Percentiles rank a stretch among this genome's conserved stretches.
phyloP scores from a whole-genome alignment of 805 yeast genomes.

The Wilhelminamyces savonicus region DNA sequence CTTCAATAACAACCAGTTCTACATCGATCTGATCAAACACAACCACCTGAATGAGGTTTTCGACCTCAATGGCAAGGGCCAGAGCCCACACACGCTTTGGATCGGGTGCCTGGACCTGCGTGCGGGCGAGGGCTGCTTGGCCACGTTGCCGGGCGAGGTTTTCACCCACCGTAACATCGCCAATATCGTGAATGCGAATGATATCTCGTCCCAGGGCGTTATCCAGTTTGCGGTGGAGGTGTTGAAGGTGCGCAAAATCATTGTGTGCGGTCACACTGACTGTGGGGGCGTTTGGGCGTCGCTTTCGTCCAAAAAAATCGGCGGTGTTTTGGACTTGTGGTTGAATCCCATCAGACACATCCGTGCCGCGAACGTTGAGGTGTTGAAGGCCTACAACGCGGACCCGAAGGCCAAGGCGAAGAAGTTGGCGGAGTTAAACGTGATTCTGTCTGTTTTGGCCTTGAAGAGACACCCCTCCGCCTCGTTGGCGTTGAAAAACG shows the following conservation, averaged over 20 bases:
- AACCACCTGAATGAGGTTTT: constrained; percentile 50
- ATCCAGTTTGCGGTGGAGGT: constrained; percentile 85
- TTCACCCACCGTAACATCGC: constrained; percentile 88
- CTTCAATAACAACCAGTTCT: constrained; percentile 40
- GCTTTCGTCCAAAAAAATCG: constrained; percentile 54
- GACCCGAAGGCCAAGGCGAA: constrained; percentile 52
- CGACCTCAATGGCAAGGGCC: constrained; percentile 70
- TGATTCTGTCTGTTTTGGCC: constrained; percentile 63
- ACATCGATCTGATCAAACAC: constrained; percentile 40
- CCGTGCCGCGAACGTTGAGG: constrained; percentile 50
- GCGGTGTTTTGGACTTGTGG: constrained; percentile 71
- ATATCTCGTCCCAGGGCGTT: constrained; percentile 68
- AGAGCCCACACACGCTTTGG: constrained; percentile 90
- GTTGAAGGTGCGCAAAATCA: constrained; percentile 69
- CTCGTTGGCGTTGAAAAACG: constrained; percentile 52
- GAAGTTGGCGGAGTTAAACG: constrained; percentile 69
- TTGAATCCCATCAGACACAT: constrained; percentile 62
- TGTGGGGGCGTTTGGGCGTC: constrained; percentile 93
- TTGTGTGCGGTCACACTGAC: constrained; percentile 91
- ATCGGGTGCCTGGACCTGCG: constrained; percentile 93
- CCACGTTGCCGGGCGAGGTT: constrained; percentile 85
- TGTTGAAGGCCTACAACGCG: constrained; percentile 39
- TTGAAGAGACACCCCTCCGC: constrained; percentile 64
- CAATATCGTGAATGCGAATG: constrained; percentile 65
- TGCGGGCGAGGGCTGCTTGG: constrained; percentile 69